phyloP scores from a whole-genome alignment of 768 basidiomycete genomes.

The Macrolepiota albuminosa region DNA sequence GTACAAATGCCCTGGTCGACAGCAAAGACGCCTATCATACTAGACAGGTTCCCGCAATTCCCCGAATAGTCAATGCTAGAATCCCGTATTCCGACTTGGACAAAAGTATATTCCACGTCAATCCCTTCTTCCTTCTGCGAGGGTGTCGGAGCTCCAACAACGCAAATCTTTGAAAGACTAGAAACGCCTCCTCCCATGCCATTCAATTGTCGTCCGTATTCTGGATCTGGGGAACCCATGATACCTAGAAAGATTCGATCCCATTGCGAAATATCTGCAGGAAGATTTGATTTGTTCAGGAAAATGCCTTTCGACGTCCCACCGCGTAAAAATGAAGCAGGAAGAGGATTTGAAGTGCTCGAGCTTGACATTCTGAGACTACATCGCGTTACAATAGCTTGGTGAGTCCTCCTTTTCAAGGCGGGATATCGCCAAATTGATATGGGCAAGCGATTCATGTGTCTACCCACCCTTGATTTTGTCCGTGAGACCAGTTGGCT shows the following conservation, averaged over 20 bases:
- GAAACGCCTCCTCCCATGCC: conserved; percentile 81
- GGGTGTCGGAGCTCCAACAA: conserved; percentile 49
- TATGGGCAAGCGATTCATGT: background rate
- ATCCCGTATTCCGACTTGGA: conserved; percentile 58
- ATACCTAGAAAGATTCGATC: conserved; percentile 58
- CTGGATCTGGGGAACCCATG: conserved; percentile 79
- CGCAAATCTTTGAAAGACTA: conserved; percentile 69
- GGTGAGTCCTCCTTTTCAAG: background rate
- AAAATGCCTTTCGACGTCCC: conserved; percentile 80
- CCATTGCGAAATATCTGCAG: conserved; percentile 48
- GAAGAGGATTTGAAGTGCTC: conserved; percentile 31
- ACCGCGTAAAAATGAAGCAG: conserved; percentile 58
- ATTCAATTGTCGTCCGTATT: conserved; percentile 65
- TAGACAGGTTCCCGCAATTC: conserved; percentile 73
- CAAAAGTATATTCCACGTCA: conserved; percentile 72
- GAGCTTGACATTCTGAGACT: conserved; percentile 2
- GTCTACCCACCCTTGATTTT: too few relatives aligned
- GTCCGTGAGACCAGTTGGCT: background rate
- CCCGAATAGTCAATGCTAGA: conserved; percentile 59
- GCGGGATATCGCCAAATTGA: background rate
- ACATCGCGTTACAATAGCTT: background rate
- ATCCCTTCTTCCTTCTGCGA: conserved; percentile 38
- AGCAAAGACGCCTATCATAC: conserved; percentile 71
- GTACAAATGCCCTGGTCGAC: conserved; percentile 56
- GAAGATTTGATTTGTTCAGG: conserved; percentile 49